phyloP scores from a whole-genome alignment of 2,329 filamentous ascomycete genomes.

The Hirsutella minnesotensis region DNA sequence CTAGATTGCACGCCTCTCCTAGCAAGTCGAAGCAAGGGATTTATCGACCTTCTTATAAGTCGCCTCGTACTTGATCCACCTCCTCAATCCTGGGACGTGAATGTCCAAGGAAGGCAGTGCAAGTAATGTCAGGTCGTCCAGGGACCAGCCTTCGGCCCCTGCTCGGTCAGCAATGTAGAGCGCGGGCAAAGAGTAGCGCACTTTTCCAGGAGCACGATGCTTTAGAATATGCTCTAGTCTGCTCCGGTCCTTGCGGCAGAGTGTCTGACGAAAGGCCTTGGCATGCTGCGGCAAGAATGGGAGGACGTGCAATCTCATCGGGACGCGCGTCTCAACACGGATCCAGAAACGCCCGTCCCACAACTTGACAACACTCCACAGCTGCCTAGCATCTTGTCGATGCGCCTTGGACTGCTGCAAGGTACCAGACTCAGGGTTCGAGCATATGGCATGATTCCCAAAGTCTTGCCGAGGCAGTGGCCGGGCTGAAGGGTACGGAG shows the following conservation, averaged over 20 bases:
- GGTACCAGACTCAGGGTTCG: not conserved
- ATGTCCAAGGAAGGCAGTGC: slow-evolving; percentile 42
- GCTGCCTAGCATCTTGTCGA: slow-evolving; percentile 12
- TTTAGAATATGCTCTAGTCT: slow-evolving; percentile 31
- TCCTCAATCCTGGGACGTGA: slow-evolving; percentile 30
- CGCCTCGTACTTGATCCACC: slow-evolving; percentile 37
- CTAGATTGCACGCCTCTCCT: not conserved
- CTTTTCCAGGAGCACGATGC: slow-evolving; percentile 40
- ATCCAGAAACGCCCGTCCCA: slow-evolving; percentile 57
- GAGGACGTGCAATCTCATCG: slow-evolving; percentile 28
- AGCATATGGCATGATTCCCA: slow-evolving; percentile 9
- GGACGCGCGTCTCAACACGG: slow-evolving; percentile 29
- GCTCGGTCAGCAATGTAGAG: slow-evolving; percentile 33
- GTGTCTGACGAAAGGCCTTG: slow-evolving; percentile 34
- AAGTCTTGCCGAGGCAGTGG: slow-evolving; percentile 17
- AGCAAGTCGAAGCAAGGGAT: slow-evolving; percentile 20
- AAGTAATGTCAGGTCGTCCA: slow-evolving; percentile 27
- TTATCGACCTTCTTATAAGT: slow-evolving; percentile 38
- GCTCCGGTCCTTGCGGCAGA: slow-evolving; percentile 19
- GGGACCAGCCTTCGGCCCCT: slow-evolving; percentile 2
- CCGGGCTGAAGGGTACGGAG: slow-evolving; percentile 29
- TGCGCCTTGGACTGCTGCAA: slow-evolving; percentile 2
- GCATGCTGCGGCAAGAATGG: slow-evolving; percentile 33
- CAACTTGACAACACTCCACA: slow-evolving; percentile 22
- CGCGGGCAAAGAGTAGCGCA: slow-evolving; percentile 42